These are phyloP conservation scores for Austroboletus festivus DNA, from an alignment of 768 basidiomycete species.

Conservation along the genomic window DNA sequence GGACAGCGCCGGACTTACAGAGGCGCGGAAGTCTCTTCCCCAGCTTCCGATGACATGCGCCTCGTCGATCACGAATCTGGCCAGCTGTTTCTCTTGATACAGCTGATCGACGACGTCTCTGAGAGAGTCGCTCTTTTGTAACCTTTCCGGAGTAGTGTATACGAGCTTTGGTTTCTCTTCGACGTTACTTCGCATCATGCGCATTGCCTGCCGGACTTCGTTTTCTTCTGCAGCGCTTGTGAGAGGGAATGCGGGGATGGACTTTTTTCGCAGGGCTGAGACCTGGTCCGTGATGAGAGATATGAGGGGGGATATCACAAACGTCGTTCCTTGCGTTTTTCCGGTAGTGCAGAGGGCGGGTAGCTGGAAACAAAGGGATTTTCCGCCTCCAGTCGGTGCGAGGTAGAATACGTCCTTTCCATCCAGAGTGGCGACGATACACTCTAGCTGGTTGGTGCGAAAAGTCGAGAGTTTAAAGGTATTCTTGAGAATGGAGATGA, in stretches of 20 bases:
- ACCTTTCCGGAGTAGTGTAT: constrained; percentile 91
- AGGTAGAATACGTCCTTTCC: constrained; percentile 90
- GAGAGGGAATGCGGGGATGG: constrained; percentile 68
- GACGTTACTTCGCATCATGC: constrained; percentile 39
- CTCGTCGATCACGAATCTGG: constrained; percentile 93
- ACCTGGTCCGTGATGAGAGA: constrained; percentile 92
- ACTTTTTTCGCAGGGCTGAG: constrained; percentile 55
- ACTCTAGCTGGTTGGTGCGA: constrained; percentile 81
- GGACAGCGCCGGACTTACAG: constrained; percentile 45
- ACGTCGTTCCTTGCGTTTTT: constrained; percentile 73
- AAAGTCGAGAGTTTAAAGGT: constrained; percentile 67
- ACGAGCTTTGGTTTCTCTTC: constrained; percentile 59
- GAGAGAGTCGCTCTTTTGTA: constrained; percentile 60
- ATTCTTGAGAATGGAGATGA: constrained; percentile 30
- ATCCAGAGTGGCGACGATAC: constrained; percentile 73
- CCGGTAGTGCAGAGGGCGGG: constrained; percentile 80
- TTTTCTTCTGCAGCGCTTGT: constrained; percentile 50
- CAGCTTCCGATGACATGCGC: constrained; percentile 93
- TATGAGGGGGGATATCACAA: constrained; percentile 87
- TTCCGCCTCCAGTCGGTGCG: constrained; percentile 95
- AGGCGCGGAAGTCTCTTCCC: constrained; percentile 91
- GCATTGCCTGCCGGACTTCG: constrained; percentile 38
- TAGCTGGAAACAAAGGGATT: constrained; percentile 85
- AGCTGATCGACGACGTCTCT: constrained; percentile 55
- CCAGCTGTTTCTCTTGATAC: constrained; percentile 55